phyloP scores from a whole-genome alignment of 441 rosid species.

The Erodium texanum region DNA sequence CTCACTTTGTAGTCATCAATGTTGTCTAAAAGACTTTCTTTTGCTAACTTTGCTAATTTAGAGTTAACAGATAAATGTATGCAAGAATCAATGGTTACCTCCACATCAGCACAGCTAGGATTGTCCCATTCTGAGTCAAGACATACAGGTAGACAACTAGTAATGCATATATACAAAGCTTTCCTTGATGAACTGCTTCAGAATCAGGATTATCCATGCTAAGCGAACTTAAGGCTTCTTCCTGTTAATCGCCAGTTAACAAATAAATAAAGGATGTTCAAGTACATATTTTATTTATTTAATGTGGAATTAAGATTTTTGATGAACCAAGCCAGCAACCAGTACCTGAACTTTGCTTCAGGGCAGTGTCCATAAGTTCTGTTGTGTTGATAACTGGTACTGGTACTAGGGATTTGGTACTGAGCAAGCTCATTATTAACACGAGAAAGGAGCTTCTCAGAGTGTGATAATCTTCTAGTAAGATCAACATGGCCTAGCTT shows the following conservation, averaged over 20 bases:
- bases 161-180: not conserved
- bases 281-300: not conserved
- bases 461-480: conserved; percentile 32
- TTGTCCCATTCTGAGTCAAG: not conserved
- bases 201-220: not conserved
- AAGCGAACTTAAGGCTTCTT: not conserved
- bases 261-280: not conserved
- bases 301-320: not conserved
- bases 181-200: not conserved
- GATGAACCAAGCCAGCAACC: not conserved
- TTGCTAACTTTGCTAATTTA: no score
- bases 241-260: not conserved
- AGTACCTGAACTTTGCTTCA: conserved; percentile 28
- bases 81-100: not conserved
- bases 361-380: conserved; percentile 30
- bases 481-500: conserved; percentile 35
- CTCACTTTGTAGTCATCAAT: no score
- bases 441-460: conserved; percentile 51
- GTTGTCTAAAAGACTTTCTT: no score
- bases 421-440: conserved; percentile 50
- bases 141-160: not conserved
- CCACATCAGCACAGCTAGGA: not conserved
- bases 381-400: conserved; percentile 24
- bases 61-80: no score
- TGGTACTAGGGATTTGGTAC: conserved; percentile 31